phyloP scores from a whole-genome alignment of 495 filamentous ascomycete species.

The Neurospora sp. region DNA sequence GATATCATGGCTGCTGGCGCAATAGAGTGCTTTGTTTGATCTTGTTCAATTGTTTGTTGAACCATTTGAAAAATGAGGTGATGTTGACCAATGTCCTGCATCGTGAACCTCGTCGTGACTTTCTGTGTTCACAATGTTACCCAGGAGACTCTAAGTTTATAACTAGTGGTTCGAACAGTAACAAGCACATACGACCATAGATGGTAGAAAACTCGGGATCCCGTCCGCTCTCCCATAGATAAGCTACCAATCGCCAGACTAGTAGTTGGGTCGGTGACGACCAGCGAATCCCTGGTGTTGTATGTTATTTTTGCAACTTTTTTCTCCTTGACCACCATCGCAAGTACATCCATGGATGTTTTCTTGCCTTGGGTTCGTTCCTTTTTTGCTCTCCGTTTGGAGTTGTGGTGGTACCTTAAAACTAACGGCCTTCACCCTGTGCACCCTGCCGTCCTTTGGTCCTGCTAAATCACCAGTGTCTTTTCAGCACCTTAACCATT shows the following conservation, averaged over 20 bases:
- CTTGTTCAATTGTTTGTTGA: background rate
- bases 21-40: background rate
- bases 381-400: background rate
- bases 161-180: background rate
- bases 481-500: background rate
- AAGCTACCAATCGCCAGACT: constrained; percentile 13
- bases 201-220: background rate
- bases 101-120: background rate
- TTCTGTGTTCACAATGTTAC: background rate
- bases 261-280: constrained; percentile 39
- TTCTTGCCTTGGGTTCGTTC: too few species aligned
- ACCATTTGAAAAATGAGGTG: background rate
- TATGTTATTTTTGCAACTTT: too few species aligned
- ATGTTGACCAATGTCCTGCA: background rate
- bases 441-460: background rate
- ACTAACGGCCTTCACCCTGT: too few species aligned
- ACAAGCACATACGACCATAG: background rate
- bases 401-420: background rate
- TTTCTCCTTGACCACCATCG: too few species aligned
- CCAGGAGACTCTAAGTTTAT: background rate
- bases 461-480: background rate
- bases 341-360: too few species aligned
- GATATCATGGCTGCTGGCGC: background rate
- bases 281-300: constrained; percentile 11
- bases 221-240: background rate